Evolutionary conservation across 441 rosid species (phyloP).

Genomic region (Brassica hybrid): DNA sequence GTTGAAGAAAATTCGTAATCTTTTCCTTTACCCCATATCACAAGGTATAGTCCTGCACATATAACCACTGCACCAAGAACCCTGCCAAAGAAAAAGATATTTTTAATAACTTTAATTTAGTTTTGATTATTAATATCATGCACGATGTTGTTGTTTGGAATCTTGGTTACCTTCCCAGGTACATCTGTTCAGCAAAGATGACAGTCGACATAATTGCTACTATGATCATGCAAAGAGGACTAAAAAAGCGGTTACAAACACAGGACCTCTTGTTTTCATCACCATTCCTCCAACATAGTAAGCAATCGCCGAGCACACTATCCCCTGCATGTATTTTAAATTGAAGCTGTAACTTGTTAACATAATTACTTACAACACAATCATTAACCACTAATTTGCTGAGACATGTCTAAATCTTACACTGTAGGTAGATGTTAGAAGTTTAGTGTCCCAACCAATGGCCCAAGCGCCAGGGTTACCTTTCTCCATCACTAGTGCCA

Average conservation of each 20-base stretch:
- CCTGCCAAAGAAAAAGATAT: slow-evolving; percentile 48
- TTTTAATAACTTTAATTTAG: neutral
- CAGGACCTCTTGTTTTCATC: slow-evolving; percentile 87
- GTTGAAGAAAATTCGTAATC: slow-evolving; percentile 50
- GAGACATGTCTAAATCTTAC: slow-evolving; percentile 55
- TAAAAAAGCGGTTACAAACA: slow-evolving; percentile 85
- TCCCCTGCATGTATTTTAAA: slow-evolving; percentile 59
- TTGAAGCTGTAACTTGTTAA: neutral
- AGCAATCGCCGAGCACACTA: slow-evolving; percentile 76
- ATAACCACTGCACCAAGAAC: slow-evolving; percentile 77
- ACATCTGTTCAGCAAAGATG: slow-evolving; percentile 78
- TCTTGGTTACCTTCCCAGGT: slow-evolving; percentile 69
- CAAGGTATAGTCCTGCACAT: slow-evolving; percentile 78
- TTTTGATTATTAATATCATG: neutral
- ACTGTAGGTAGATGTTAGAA: slow-evolving; percentile 74
- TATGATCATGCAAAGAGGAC: slow-evolving; percentile 75
- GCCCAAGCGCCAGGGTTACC: slow-evolving; percentile 64
- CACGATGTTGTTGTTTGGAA: neutral
- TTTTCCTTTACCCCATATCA: slow-evolving; percentile 87
- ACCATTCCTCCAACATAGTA: slow-evolving; percentile 81
- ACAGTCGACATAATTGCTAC: slow-evolving; percentile 78
- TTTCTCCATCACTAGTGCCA: slow-evolving; percentile 69
- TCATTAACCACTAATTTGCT: neutral
- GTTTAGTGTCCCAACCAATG: slow-evolving; percentile 76
- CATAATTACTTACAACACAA: neutral